Evolutionary conservation across 2,329 filamentous ascomycete genomes (phyloP).

Genomic region (Trichoderma sp.): DNA sequence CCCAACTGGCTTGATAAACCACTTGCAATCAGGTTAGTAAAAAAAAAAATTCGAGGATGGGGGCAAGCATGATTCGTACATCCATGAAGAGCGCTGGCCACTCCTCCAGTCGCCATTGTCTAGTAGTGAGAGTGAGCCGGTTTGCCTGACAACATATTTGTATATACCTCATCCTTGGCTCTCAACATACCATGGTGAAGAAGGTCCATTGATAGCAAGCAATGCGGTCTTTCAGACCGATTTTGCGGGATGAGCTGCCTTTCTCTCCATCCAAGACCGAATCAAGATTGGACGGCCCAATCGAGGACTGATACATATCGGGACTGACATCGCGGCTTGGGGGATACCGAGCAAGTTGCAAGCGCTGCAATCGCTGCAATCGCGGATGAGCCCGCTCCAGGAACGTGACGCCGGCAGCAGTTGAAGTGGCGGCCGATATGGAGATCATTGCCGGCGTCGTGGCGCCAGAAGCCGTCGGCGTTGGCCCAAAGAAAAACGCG

Average conservation of each 20-base stretch:
- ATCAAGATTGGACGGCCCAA: conserved; percentile 1
- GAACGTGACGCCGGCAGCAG: background rate
- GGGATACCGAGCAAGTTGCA: background rate
- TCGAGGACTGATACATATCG: background rate
- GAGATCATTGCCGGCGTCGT: conserved; percentile 7
- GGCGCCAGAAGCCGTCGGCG: conserved; percentile 14
- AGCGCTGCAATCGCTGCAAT: background rate
- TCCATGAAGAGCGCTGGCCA: conserved; percentile 50
- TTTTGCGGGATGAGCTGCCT: conserved; percentile 26
- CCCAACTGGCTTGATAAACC: conserved; percentile 43
- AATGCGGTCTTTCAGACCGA: conserved; percentile 49
- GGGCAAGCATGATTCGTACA: background rate
- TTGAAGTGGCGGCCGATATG: background rate
- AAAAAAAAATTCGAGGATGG: background rate
- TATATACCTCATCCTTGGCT: background rate
- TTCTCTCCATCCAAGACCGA: background rate
- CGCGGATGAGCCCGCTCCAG: background rate
- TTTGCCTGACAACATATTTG: background rate
- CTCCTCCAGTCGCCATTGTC: conserved; percentile 53
- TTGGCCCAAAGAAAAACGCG: conserved; percentile 28
- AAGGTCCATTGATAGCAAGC: conserved; percentile 67
- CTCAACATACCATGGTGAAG: conserved; percentile 54
- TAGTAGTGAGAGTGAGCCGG: background rate
- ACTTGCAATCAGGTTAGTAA: background rate
- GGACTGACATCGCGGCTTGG: background rate